phyloP scores from a whole-genome alignment of 495 filamentous ascomycete genomes.

The Bombardia bombarda region DNA sequence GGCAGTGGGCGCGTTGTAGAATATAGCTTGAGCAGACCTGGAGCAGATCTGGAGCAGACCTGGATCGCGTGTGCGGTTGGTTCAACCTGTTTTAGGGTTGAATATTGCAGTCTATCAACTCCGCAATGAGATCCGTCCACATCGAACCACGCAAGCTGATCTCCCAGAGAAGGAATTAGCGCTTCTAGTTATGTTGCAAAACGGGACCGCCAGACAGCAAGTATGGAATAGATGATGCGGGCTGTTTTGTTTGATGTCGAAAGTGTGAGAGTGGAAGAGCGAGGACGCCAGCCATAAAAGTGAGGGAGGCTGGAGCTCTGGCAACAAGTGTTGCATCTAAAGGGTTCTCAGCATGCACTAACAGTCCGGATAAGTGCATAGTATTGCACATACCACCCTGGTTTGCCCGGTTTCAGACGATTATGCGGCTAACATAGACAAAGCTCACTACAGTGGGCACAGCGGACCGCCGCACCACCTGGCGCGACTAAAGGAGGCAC shows the following conservation, averaged over 20 bases:
- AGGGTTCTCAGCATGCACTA: too few relatives aligned
- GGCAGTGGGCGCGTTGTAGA: background rate
- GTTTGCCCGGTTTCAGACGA: too few relatives aligned
- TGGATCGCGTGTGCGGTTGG: background rate
- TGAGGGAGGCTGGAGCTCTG: slow-evolving; percentile 11
- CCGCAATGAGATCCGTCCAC: slow-evolving; percentile 1
- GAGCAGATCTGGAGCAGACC: background rate
- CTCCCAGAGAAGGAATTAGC: background rate
- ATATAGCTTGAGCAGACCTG: too few relatives aligned
- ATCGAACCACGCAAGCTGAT: slow-evolving; percentile 2
- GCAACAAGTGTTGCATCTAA: slow-evolving; percentile 6
- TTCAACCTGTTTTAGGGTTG: background rate
- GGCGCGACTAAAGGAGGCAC: too few relatives aligned
- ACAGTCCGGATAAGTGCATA: background rate
- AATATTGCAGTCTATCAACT: slow-evolving; percentile 9
- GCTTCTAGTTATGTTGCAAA: too few relatives aligned
- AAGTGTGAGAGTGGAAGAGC: slow-evolving; percentile 5
- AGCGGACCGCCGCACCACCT: too few relatives aligned
- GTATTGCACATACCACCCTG: background rate
- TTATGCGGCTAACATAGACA: background rate
- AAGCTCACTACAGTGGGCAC: too few relatives aligned
- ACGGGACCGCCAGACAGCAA: slow-evolving; percentile 3
- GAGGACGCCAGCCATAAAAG: slow-evolving; percentile 4
- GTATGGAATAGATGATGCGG: slow-evolving; percentile 8
- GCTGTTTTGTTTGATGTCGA: slow-evolving; percentile 6